phyloP scores from a whole-genome alignment of 805 yeast species.

The Kuraishia hungarica region DNA sequence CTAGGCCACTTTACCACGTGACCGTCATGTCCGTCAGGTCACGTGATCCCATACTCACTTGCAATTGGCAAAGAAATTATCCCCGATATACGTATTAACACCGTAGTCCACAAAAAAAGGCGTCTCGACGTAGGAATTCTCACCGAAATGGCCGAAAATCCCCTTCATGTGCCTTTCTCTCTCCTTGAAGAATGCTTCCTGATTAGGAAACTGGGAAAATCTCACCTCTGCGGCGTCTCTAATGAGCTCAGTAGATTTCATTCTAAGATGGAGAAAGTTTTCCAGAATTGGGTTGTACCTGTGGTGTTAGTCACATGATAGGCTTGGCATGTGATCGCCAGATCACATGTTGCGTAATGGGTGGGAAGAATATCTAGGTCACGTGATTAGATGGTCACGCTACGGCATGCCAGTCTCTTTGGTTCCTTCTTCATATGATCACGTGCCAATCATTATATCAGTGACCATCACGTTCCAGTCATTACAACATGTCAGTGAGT shows the following conservation, averaged over 20 bases:
- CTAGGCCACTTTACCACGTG: too few relatives aligned
- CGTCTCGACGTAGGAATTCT: constrained; percentile 37
- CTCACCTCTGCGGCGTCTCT: background rate
- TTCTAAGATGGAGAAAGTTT: background rate
- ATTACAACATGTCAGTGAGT: too few relatives aligned
- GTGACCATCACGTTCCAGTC: too few relatives aligned
- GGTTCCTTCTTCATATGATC: too few relatives aligned
- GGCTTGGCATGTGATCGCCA: too few relatives aligned
- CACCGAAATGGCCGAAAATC: constrained; percentile 41
- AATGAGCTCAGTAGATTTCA: background rate
- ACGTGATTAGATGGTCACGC: too few relatives aligned
- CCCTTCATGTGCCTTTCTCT: constrained; percentile 26
- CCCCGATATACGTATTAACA: constrained; percentile 47
- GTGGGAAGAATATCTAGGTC: too few relatives aligned
- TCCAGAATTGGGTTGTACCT: background rate
- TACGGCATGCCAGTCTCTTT: too few relatives aligned
- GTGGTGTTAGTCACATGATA: background rate
- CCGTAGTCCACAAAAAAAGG: constrained; percentile 66
- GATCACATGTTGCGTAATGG: too few relatives aligned
- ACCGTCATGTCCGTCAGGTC: too few relatives aligned
- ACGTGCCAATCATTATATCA: too few relatives aligned
- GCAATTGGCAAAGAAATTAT: constrained; percentile 52
- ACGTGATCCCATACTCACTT: constrained; percentile 19
- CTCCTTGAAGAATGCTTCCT: constrained; percentile 23
- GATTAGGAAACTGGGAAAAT: constrained; percentile 2